These are phyloP conservation scores for Biancaea sappan DNA, from an alignment of 306 rosid genomes.

Conservation along the genomic window DNA sequence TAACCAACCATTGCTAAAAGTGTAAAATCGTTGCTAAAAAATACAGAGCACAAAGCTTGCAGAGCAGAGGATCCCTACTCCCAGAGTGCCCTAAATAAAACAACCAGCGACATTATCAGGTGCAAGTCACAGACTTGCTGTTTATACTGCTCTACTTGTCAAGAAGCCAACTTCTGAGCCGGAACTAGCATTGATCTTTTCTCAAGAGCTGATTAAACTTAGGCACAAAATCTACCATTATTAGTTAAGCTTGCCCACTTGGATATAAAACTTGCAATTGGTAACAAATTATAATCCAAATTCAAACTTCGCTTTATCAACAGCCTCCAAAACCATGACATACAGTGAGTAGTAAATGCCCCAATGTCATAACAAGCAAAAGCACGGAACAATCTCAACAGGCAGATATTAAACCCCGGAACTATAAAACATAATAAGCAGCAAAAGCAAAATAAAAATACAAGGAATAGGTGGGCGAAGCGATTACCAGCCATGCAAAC, in stretches of 20 bases:
- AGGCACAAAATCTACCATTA: neutral
- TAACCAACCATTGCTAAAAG: no score
- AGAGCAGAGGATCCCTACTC: no score
- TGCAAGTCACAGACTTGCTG: neutral
- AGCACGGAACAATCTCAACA: neutral
- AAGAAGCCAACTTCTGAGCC: neutral
- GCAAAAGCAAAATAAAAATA: neutral
- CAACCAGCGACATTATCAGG: neutral
- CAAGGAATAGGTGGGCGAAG: neutral
- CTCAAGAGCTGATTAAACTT: neutral
- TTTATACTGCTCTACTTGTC: neutral
- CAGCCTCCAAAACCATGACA: neutral
- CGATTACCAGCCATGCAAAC: slow-evolving; percentile 84
- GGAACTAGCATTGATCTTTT: neutral
- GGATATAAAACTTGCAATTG: neutral
- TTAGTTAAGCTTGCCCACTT: neutral
- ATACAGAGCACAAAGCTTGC: no score
- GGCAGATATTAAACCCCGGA: no score
- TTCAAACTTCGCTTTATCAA: neutral
- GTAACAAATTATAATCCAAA: neutral
- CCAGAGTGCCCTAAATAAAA: neutral
- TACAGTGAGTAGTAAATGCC: neutral
- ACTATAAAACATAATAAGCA: neutral
- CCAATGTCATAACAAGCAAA: neutral
- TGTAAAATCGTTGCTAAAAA: no score